Base-by-base conservation (phyloP, 1,284 basidiomycete genomes). In the Erythrobasidium hasegawianum region DNA sequence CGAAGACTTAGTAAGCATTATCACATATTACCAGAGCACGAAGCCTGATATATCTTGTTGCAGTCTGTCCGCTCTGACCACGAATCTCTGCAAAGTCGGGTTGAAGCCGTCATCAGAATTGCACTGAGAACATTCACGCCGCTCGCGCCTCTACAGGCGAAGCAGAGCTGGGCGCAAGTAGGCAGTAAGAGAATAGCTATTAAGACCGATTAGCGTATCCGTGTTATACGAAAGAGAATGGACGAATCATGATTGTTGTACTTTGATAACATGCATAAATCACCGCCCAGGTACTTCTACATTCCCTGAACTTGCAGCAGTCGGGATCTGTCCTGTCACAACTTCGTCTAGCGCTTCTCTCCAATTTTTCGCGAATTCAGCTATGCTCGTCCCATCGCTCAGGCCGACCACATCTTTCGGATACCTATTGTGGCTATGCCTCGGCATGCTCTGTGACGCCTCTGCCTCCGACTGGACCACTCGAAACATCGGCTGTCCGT, bases 351-450 rank as follows among this genome's bases (percentile, higher is more conserved):
- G 43, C 0, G 61, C 61, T 20, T 56, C 54, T 40, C 53, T 64
- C 61, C 61, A 89, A n/a, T 80, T 71, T n/a, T 82, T 79, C 3
- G 75, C 83, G 76, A 96, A 94, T 68, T 88, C 86, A 41, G 82
- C 81, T 38, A 92, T 82, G 70, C 83, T 83, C 56, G 82, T 81
- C 1, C 91, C 92, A 59, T 82, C 83, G 72, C 89, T 87, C 74
- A 95, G 78, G 59, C 83, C 83, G 20, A 96, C 80, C 13, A 90
- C 88, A 74, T 97, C 94, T 43, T 89, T 81, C 1, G 94, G 95
- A 16, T 95, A 82, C 88, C 95, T 95, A 75, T 96, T 97, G 73
- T 89, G 87, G 70, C 88, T 87, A 74, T 91, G 83, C 1, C 83
- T 81, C 1, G 92, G 90, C 1, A 85, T 83, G 69, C 85, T 88